Conservation (phyloP, 345 rosid species). For the Sonneratia caseolaris region DNA sequence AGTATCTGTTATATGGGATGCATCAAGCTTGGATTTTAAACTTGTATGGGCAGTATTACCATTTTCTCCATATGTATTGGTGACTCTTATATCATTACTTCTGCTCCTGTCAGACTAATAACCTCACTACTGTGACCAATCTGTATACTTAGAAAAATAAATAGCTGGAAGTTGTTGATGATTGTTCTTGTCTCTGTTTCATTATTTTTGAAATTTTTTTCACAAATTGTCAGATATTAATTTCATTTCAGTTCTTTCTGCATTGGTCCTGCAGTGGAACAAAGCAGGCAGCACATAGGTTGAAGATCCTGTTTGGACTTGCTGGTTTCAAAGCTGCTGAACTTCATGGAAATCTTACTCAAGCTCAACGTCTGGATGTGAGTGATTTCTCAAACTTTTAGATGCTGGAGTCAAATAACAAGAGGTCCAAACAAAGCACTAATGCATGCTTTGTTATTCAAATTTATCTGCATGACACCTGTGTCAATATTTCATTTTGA, state of each 20-base stretch:
- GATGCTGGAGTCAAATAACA: not conserved
- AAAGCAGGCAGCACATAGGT: slow-evolving; percentile 88
- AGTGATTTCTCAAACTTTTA: slow-evolving; percentile 20
- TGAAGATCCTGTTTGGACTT: slow-evolving; percentile 86
- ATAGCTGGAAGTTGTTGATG: not conserved
- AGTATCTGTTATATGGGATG: not conserved
- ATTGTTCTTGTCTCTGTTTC: not conserved
- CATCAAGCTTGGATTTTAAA: not conserved
- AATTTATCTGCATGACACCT: not conserved
- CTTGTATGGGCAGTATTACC: not conserved
- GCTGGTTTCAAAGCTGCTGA: slow-evolving; percentile 83
- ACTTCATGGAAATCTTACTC: slow-evolving; percentile 98
- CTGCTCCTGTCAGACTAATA: not conserved
- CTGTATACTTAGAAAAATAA: not conserved
- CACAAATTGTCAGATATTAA: not conserved
- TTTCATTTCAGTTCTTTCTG: slow-evolving; percentile 2
- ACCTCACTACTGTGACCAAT: not conserved
- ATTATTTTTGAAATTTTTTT: not conserved
- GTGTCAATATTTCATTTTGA: not conserved
- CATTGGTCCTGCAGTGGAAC: slow-evolving; percentile 62
- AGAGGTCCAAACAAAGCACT: not conserved
- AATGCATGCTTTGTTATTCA: too few species aligned
- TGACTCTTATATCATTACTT: not conserved
- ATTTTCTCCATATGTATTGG: not conserved
- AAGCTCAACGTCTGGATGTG: slow-evolving; percentile 92